phyloP scores from a whole-genome alignment of 2,329 filamentous ascomycete genomes.

The Catunica adiposa region DNA sequence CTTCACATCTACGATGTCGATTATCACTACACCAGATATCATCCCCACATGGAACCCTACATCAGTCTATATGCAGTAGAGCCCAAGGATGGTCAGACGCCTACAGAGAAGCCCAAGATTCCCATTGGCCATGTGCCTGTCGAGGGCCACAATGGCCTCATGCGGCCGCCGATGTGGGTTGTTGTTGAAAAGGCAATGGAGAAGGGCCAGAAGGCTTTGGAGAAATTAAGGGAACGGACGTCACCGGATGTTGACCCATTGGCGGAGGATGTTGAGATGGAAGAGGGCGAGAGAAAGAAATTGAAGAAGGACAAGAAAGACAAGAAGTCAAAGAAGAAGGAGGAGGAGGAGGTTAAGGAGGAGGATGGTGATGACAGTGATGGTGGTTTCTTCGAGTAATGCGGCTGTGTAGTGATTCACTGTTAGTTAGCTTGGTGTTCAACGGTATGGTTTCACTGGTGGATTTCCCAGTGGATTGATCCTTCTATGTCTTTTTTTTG shows the following conservation, averaged over 20 bases:
- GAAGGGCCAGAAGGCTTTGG: slow-evolving; percentile 35
- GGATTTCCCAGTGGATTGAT: no score
- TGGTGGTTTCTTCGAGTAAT: slow-evolving; percentile 41
- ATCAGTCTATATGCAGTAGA: slow-evolving; percentile 40
- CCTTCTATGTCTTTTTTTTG: slow-evolving; percentile 3
- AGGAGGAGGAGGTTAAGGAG: slow-evolving; percentile 17
- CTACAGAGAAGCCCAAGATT: slow-evolving; percentile 23
- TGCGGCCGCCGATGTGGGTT: slow-evolving; percentile 46
- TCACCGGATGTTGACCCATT: slow-evolving; percentile 18
- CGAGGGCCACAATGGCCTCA: slow-evolving; percentile 1
- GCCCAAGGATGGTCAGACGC: slow-evolving; percentile 22
- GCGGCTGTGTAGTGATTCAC: background rate
- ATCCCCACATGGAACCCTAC: slow-evolving; percentile 55
- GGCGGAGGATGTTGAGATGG: slow-evolving; percentile 15
- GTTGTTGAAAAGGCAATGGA: slow-evolving; percentile 48
- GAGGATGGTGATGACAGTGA: slow-evolving; percentile 34
- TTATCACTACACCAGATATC: slow-evolving; percentile 57
- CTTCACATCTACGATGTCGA: slow-evolving; percentile 59
- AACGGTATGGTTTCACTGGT: background rate
- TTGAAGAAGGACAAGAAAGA: slow-evolving; percentile 15
- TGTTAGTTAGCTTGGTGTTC: background rate
- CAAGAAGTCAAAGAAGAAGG: slow-evolving; percentile 16
- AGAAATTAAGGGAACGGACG: slow-evolving; percentile 38
- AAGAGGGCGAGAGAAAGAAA: slow-evolving; percentile 16
- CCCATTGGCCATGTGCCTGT: slow-evolving; percentile 26